These are phyloP conservation scores for Dendrobium chrysotoxum DNA, from an alignment of 106 monocot species.

Conservation along the genomic window DNA sequence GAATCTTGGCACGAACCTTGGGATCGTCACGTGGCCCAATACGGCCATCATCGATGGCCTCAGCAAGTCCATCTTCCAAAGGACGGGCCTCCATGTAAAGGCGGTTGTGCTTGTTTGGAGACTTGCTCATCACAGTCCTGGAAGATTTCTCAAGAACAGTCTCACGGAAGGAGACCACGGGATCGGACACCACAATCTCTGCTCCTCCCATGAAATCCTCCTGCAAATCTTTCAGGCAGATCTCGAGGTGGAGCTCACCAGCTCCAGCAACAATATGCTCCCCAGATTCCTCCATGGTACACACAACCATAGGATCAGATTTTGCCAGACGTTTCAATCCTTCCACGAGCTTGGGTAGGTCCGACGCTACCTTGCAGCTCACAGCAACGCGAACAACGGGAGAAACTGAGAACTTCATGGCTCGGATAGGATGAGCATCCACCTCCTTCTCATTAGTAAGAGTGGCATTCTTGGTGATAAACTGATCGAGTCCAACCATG, in stretches of 20 bases:
- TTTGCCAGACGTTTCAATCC: conserved; percentile 20
- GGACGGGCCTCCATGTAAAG: conserved; percentile 37
- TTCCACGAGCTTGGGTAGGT: conserved; percentile 25
- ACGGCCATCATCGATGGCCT: conserved; percentile 37
- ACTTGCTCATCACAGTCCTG: conserved; percentile 30
- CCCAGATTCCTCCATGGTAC: conserved; percentile 22
- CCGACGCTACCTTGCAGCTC: conserved; percentile 26
- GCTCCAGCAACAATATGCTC: conserved; percentile 30
- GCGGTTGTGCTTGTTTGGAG: conserved; percentile 29
- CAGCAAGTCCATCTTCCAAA: conserved; percentile 28
- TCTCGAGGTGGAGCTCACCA: conserved; percentile 30
- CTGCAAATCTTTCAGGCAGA: conserved; percentile 23
- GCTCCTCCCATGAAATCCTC: conserved; percentile 33
- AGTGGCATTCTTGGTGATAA: conserved; percentile 29
- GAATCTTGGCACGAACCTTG: conserved; percentile 30
- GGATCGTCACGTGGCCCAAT: conserved; percentile 41
- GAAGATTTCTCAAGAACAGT: conserved; percentile 24
- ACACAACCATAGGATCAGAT: conserved; percentile 28
- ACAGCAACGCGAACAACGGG: conserved; percentile 31
- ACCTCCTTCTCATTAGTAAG: conserved; percentile 28
- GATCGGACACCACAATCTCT: conserved; percentile 17
- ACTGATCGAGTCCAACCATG: conserved; percentile 25
- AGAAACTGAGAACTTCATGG: conserved; percentile 29
- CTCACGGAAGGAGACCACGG: conserved; percentile 27
- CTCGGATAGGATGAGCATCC: conserved; percentile 27